Base-by-base conservation (phyloP, 1,284 basidiomycete genomes). In the Heliocybe sulcata region DNA sequence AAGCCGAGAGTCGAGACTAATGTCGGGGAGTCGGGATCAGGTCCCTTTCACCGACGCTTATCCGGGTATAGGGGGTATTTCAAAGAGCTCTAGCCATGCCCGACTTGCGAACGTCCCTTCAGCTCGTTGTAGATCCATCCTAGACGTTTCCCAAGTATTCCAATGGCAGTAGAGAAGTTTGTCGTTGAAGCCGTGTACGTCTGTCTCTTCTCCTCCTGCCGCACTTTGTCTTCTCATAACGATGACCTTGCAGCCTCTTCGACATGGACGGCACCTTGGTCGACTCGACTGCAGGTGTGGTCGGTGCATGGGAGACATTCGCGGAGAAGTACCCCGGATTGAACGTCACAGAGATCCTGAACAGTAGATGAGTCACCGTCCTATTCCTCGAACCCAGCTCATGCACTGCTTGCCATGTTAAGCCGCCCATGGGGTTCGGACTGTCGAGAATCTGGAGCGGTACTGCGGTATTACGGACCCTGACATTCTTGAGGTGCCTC, bases 191-290 rank as follows among this genome's bases (percentile, higher is more conserved):
- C 47, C 47, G 27, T 49, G 47, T 49, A 25, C 3, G 47, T 49
- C 47, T 29, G 27, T 16, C 16, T 29, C 6, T 26, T 26, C 47
- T 25, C 47, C 22, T 16, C 19, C 9, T 35, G 9, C 19, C 19
- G n/a, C 45, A n/a, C n/a, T n/a, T n/a, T 25, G 23, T 47, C 45
- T 19, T 4, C 47, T 49, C 20, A 49, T 22, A 45, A 3, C 11
- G 26, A 33, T 3, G 11, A 23, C 35, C 10, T 29, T 47, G 11
- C 58, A 87, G 86, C 58, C 72, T 88, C 14, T 87, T 87, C 64
- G 87, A 90, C 66, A 90, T 89, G 87, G 87, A 88, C 65, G 87
- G 87, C 55, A 91, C 88, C 31, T 72, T 90, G 53, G 77, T 90
- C 54, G 83, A 90, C 66, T 87, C 85, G 29, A 87, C 85, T 16